Base-by-base conservation (phyloP, 1,139 yeast genomes). In the Sugiyamaella grinbergsii region DNA sequence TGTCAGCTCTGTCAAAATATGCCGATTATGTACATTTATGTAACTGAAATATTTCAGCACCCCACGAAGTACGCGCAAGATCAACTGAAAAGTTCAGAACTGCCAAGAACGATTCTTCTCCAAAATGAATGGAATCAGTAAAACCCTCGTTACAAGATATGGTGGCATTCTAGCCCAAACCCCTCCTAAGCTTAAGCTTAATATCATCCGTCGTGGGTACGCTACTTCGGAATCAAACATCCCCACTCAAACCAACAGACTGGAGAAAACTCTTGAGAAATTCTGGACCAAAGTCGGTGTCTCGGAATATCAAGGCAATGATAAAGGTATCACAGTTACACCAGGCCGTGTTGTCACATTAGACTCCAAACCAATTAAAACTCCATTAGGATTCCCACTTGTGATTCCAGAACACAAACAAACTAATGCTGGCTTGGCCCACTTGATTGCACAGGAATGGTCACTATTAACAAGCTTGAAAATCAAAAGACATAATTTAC, bases 381-480 rank as follows among this genome's bases (percentile, higher is more conserved):
- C 98, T 0, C 96, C 98, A 0, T 70, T 83, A 47, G 97, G 98
- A 1, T 76, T 82, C 64, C 77, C 80, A 11, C 68, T 93, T 52
- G 71, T 80, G 1, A 70, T 94, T 15, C 95, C 96, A 1, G 64
- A 68, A 29, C 57, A 71, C 15, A 85, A 86, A 64, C 50, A 50
- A 15, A 53, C 56, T 4, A 72, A 42, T 15, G 43, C 56, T 3
- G 42, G 76, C 41, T 72, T 93, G 57, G 96, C 97, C 0, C 76
- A 82, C 59, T 70, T 91, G 63, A 73, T 94, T 37, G 82, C 82
- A 39, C 90, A 89, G 63, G 99, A 93, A 71, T 94, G 98, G 98
- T 77, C 82, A 49, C 78, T 79, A 47, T 72, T 93, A 53, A 81
- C 95, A 1, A 77, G 79, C 51, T 75, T 85, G 57, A 80, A 85